A percentile compares a stretch with the other conserved stretches of the same genome.
Conservation (phyloP, 176 grass and related monocot genomes). For the Oryza officinalis region DNA sequence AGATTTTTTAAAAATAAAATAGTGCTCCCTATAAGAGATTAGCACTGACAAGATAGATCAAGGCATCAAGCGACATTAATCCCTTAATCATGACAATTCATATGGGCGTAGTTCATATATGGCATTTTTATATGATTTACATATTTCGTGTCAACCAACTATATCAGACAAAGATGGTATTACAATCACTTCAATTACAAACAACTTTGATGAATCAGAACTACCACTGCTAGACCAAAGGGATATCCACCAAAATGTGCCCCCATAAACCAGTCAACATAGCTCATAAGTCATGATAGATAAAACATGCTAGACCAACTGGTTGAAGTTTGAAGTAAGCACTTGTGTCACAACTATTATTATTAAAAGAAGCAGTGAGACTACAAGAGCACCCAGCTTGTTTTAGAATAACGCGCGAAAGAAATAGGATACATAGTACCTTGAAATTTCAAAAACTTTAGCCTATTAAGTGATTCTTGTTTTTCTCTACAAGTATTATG, state of each 20-base stretch:
- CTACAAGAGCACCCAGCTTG: neutral
- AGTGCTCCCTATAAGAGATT: too few relatives aligned
- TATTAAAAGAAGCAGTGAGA: neutral
- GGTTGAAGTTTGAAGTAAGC: neutral
- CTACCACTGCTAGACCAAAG: neutral
- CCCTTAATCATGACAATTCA: too few relatives aligned
- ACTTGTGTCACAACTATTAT: neutral
- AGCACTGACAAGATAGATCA: neutral
- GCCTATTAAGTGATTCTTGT: neutral
- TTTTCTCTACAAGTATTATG: neutral
- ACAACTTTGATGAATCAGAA: neutral
- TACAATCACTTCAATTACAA: neutral
- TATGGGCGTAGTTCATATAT: neutral
- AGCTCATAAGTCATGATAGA: neutral
- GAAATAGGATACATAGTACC: neutral
- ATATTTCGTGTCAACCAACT: neutral
- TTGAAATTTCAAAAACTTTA: neutral
- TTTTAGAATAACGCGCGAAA: neutral
- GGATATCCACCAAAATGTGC: neutral
- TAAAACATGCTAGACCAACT: neutral
- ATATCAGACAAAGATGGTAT: neutral
- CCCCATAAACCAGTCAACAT: neutral
- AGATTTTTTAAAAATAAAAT: too few relatives aligned
- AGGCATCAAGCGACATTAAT: neutral
- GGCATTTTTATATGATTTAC: neutral